Base-by-base conservation (phyloP, 108 stramenopile species). In the Skeletonema potamos region DNA sequence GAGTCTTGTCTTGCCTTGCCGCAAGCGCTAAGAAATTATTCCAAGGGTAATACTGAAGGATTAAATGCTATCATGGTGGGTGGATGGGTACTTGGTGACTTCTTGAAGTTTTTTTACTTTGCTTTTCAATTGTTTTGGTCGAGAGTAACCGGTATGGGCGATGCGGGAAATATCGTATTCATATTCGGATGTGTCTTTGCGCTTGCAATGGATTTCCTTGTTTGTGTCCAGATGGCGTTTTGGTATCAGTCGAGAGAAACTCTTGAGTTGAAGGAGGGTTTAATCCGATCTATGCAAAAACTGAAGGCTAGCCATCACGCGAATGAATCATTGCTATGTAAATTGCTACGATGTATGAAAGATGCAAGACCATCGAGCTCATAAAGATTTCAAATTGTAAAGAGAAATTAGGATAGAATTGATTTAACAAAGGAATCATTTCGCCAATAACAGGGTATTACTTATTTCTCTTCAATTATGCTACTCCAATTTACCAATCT, bases 1-100 rank as follows among this genome's bases (percentile, higher is more conserved):
- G 79, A 80, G 41, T 73, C 72, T 9, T 80, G 79, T 51, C 34
- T 80, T 54, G 79, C 79, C 4, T n/a, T 80, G 36, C 79, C 79
- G 12, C 79, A 80, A 59, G 79, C 79, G 1, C 64, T 80, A 0
- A 43, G 64, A 41, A 80, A 80, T 54, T 65, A 73, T 51, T 48
- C 65, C 7, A 72, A 55, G 26, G 66, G 62, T 36, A 80, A 66
- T 6, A 80, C 79, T 17, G 67, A 80, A 33, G 79, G 79, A 15
- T 59, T 80, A 43, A 66, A 58, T 66, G 22, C 64, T 29, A 62
- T 80, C 3, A 80, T 80, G 79, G 79, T 80, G 3, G 71, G 66
- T 7, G 79, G 79, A 36, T 80, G 79, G 79, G 60, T 80, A 0
- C 27, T 66, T 7, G 79, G 79, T 6, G 79, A 80, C 54, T 69